These are phyloP conservation scores for Alternaria panax DNA, from an alignment of 2,329 filamentous ascomycete species.

Conservation along the genomic window DNA sequence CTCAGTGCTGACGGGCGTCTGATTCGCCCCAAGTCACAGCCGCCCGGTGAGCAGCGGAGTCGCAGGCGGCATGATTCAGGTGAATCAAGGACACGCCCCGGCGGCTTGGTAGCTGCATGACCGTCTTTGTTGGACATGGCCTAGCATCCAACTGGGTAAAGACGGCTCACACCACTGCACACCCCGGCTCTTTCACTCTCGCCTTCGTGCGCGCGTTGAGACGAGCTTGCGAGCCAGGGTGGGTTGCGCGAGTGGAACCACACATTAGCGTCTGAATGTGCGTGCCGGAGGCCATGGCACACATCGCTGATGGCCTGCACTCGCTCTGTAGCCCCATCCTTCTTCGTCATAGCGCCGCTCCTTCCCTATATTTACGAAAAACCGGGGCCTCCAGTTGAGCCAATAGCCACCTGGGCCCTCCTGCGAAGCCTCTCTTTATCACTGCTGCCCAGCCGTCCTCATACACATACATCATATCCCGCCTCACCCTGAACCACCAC, in stretches of 20 bases:
- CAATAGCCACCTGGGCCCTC: conserved; percentile 36
- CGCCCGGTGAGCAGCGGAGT: conserved; percentile 34
- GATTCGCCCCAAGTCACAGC: conserved; percentile 31
- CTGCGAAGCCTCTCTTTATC: conserved; percentile 38
- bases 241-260: conserved; percentile 33
- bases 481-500: conserved; percentile 38
- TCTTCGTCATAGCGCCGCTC: conserved; percentile 50
- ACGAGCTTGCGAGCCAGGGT: conserved; percentile 21
- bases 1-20: conserved; percentile 21
- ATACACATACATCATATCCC: conserved; percentile 49
- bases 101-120: conserved; percentile 31
- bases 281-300: conserved; percentile 35
- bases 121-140: conserved; percentile 28
- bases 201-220: conserved; percentile 34
- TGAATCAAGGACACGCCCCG: conserved; percentile 36
- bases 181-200: conserved; percentile 32
- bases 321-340: conserved; percentile 43
- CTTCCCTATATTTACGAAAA: conserved; percentile 50
- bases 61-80: conserved; percentile 32
- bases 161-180: conserved; percentile 26
- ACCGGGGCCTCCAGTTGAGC: conserved; percentile 34
- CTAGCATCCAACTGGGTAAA: conserved; percentile 24
- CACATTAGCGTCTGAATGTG: conserved; percentile 30
- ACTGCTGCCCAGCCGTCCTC: conserved; percentile 46
- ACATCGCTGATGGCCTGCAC: conserved; percentile 40